phyloP scores from a whole-genome alignment of 768 basidiomycete genomes.

The Pleurotus sapidus region DNA sequence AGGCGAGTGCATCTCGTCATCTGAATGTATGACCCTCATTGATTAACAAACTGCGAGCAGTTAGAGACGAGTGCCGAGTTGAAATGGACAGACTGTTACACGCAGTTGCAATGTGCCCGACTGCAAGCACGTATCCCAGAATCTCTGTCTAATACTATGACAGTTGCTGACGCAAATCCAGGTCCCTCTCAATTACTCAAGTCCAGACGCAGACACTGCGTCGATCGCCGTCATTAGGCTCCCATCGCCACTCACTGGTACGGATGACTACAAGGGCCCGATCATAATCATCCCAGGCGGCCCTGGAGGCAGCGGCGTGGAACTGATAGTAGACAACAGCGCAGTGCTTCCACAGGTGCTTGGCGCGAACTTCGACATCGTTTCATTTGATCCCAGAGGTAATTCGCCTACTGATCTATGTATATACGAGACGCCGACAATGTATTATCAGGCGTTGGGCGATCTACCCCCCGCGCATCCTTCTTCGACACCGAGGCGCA shows the following conservation, averaged over 20 bases:
- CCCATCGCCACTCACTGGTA: conserved; percentile 26
- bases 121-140: conserved; percentile 15
- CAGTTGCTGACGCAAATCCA: conserved; percentile 11
- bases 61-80: conserved; percentile 12
- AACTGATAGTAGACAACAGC: conserved; percentile 20
- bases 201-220: conserved; percentile 32
- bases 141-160: neutral
- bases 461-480: conserved; percentile 30
- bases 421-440: neutral
- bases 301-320: conserved; percentile 43
- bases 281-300: conserved; percentile 48
- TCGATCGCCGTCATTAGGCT: conserved; percentile 40
- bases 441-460: conserved; percentile 25
- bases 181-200: conserved; percentile 46
- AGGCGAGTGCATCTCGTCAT: neutral
- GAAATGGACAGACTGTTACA: conserved; percentile 23
- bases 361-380: conserved; percentile 43
- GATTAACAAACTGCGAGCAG: neutral
- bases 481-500: conserved; percentile 34
- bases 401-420: neutral
- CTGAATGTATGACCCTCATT: neutral
- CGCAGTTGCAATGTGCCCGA: conserved; percentile 19
- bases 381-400: conserved; percentile 49
- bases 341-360: conserved; percentile 24
- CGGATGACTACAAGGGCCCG: conserved; percentile 36